phyloP scores from a whole-genome alignment of 73 alveolate genomes.

The Blepharisma japonicum region DNA sequence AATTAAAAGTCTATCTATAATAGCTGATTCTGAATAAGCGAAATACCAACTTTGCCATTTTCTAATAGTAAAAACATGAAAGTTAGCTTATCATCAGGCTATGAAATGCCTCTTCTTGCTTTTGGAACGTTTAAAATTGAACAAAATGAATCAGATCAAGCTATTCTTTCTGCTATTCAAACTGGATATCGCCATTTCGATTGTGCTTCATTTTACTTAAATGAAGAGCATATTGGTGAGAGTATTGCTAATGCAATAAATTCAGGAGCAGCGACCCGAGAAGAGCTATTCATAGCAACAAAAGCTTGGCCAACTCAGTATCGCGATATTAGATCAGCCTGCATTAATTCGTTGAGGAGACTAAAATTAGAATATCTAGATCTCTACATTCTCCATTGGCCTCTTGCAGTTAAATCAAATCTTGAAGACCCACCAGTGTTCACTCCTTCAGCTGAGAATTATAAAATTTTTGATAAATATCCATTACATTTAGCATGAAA shows the following conservation, averaged over 20 bases:
- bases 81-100: conserved; percentile 1
- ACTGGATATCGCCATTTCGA: conserved; percentile 78
- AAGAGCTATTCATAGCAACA: conserved; percentile 72
- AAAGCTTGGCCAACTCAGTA: conserved; percentile 63
- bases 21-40: too few relatives aligned
- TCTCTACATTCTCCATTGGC: conserved; percentile 62
- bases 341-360: conserved; percentile 53
- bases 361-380: conserved; percentile 61
- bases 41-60: too few relatives aligned
- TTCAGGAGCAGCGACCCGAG: conserved; percentile 62
- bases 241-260: conserved; percentile 46
- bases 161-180: conserved; percentile 49
- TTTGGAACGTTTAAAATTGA: conserved; percentile 30
- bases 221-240: conserved; percentile 70
- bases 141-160: conserved; percentile 33
- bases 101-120: background rate
- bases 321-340: conserved; percentile 61
- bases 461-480: background rate
- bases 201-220: conserved; percentile 61
- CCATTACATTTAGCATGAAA: conserved; percentile 59
- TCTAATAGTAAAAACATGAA: background rate
- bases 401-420: conserved; percentile 43
- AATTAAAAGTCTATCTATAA: too few relatives aligned
- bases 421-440: conserved; percentile 29
- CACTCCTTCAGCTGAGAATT: conserved; percentile 18